phyloP scores from a whole-genome alignment of 2,329 filamentous ascomycete genomes.

The Monosporascus sp. region DNA sequence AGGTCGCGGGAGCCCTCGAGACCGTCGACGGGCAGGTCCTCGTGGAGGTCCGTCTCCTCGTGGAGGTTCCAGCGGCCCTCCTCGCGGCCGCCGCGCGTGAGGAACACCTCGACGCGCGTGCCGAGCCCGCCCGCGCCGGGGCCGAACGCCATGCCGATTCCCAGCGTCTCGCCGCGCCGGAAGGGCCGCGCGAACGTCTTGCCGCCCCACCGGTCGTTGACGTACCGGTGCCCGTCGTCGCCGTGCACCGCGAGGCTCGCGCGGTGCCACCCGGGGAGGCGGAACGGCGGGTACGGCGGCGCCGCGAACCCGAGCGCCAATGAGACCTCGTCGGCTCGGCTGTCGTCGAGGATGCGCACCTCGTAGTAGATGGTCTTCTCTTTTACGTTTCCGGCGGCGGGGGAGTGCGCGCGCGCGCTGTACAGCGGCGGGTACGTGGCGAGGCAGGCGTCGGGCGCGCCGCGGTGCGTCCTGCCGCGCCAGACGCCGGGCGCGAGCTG shows the following conservation, averaged over 20 bases:
- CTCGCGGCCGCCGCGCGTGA: conserved; percentile 60
- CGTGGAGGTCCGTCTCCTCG: conserved; percentile 63
- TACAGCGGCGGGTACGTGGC: conserved; percentile 67
- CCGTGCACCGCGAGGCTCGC: conserved; percentile 71
- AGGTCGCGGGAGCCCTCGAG: conserved; percentile 68
- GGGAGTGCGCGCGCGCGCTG: conserved; percentile 53
- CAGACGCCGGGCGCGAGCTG: conserved; percentile 47
- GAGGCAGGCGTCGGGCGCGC: conserved; percentile 57
- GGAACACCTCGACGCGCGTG: conserved; percentile 57
- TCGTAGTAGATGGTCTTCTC: conserved; percentile 66
- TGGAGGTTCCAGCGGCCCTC: conserved; percentile 65
- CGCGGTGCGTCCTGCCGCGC: conserved; percentile 35
- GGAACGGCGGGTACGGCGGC: conserved; percentile 70
- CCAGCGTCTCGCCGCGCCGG: conserved; percentile 59
- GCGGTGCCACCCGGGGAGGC: conserved; percentile 77
- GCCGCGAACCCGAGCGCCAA: conserved; percentile 67
- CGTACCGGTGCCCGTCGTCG: conserved; percentile 71
- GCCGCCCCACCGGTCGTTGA: conserved; percentile 72
- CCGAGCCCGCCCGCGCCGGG: conserved; percentile 26
- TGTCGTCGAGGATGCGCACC: conserved; percentile 48
- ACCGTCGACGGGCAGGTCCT: conserved; percentile 59
- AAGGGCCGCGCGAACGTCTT: conserved; percentile 63
- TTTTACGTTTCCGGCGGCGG: conserved; percentile 33
- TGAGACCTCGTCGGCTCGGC: conserved; percentile 34
- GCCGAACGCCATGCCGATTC: conserved; percentile 63